A percentile compares a stretch with the other conserved stretches of the same genome.
These are phyloP conservation scores for Anacardium occidentale DNA, from an alignment of 345 rosid genomes.

Conservation along the genomic window DNA sequence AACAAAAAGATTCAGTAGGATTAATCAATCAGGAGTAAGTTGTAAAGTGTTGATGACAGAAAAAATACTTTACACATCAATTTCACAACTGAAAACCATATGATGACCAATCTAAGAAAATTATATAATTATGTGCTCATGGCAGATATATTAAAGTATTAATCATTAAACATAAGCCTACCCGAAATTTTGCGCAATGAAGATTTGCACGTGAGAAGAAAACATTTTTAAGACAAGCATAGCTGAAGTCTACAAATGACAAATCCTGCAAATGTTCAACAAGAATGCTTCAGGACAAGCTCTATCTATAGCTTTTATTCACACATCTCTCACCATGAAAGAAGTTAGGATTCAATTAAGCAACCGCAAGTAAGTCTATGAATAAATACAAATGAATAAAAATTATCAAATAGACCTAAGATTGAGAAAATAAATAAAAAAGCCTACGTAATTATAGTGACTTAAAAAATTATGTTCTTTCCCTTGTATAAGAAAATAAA, in stretches of 20 bases:
- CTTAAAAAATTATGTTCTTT: not conserved
- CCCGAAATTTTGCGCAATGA: conserved; percentile 83
- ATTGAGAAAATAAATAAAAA: not conserved
- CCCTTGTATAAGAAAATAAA: not conserved
- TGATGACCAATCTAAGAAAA: not conserved
- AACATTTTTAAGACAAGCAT: conserved; percentile 75
- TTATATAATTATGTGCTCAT: not conserved
- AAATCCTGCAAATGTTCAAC: conserved; percentile 59
- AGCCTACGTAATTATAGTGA: not conserved
- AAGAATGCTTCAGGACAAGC: conserved; percentile 7
- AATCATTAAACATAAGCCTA: conserved; percentile 24
- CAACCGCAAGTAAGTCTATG: not conserved
- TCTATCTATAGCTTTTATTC: not conserved
- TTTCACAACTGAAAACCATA: not conserved
- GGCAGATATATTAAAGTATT: conserved; percentile 2
- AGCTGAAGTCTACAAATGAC: conserved; percentile 82
- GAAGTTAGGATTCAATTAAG: not conserved
- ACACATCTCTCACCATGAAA: not conserved
- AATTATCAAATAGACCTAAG: not conserved
- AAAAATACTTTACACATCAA: not conserved
- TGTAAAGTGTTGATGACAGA: not conserved
- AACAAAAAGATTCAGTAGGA: conserved; percentile 21
- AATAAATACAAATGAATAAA: not conserved
- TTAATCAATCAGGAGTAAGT: conserved; percentile 15
- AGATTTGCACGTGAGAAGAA: conserved; percentile 93